Conservation (phyloP, 208 protist species). For the Balamuthia mandrillaris region DNA sequence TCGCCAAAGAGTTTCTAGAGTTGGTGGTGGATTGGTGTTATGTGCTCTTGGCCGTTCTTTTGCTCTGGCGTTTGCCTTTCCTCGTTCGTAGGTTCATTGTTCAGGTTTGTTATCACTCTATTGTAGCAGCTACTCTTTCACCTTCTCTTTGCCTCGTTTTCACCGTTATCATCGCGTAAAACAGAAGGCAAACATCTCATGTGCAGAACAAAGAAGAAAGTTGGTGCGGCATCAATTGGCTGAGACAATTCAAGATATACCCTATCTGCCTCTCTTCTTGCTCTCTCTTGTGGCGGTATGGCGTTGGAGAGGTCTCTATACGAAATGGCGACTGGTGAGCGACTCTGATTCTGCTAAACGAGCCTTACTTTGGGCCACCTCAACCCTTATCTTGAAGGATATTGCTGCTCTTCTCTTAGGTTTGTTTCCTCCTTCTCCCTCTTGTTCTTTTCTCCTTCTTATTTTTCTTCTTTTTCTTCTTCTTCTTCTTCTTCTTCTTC, state of each 20-base stretch:
- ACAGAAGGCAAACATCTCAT: neutral
- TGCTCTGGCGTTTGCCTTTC: neutral
- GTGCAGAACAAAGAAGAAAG: neutral
- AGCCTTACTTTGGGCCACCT: no score
- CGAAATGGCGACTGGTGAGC: no score
- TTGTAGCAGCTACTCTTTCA: neutral
- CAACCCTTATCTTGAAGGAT: no score
- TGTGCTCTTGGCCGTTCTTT: neutral
- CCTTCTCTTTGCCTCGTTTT: neutral
- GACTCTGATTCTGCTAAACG: no score
- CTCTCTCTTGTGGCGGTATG: neutral
- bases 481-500: no score
- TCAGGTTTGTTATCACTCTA: neutral
- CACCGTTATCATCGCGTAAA: neutral
- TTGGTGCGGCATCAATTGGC: neutral
- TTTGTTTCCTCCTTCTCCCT: no score
- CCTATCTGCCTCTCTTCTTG: neutral
- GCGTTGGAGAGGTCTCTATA: no score
- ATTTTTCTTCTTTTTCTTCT: no score
- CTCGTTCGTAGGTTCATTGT: neutral
- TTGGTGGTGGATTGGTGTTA: neutral
- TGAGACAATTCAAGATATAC: neutral
- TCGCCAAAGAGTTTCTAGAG: neutral
- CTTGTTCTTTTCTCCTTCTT: no score
- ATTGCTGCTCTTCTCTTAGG: no score